Conservation (phyloP, 768 basidiomycete species). For the Termitomyces sp. region DNA sequence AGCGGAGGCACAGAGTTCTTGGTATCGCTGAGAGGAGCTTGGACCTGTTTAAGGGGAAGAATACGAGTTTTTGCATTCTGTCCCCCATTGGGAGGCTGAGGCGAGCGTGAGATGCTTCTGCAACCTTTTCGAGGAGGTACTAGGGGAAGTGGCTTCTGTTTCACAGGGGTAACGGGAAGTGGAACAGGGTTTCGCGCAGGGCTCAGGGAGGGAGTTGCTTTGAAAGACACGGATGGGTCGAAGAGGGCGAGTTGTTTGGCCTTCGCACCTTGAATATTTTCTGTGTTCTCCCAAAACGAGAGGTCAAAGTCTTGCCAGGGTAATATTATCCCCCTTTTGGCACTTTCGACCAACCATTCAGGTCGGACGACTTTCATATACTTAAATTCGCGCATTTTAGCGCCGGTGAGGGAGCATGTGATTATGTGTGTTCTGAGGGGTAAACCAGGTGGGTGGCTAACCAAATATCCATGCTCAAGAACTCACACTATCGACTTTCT, state of each 20-base stretch:
- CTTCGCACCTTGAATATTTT: conserved; percentile 43
- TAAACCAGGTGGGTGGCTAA: neutral
- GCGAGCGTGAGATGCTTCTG: neutral
- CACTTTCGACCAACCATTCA: conserved; percentile 84
- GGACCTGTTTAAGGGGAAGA: neutral
- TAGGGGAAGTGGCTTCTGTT: neutral
- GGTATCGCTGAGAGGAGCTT: neutral
- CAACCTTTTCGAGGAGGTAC: neutral
- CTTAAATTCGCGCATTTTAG: conserved; percentile 85
- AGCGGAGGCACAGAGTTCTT: neutral
- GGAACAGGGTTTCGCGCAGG: neutral
- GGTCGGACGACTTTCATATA: conserved; percentile 87
- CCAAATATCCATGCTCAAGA: neutral
- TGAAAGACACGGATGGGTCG: conserved; percentile 11
- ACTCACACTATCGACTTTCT: conserved; percentile 69
- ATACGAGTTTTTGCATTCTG: neutral
- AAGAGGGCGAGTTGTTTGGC: conserved; percentile 30
- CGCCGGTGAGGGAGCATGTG: conserved; percentile 85
- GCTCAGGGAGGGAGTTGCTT: neutral
- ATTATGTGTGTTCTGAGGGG: conserved; percentile 82
- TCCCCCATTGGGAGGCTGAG: neutral
- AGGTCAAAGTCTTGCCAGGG: conserved; percentile 79
- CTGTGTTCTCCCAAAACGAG: conserved; percentile 40
- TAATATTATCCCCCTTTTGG: conserved; percentile 56
- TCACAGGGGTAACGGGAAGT: conserved; percentile 4